phyloP scores from a whole-genome alignment of 345 rosid species.

The Pugionium cornutum region DNA sequence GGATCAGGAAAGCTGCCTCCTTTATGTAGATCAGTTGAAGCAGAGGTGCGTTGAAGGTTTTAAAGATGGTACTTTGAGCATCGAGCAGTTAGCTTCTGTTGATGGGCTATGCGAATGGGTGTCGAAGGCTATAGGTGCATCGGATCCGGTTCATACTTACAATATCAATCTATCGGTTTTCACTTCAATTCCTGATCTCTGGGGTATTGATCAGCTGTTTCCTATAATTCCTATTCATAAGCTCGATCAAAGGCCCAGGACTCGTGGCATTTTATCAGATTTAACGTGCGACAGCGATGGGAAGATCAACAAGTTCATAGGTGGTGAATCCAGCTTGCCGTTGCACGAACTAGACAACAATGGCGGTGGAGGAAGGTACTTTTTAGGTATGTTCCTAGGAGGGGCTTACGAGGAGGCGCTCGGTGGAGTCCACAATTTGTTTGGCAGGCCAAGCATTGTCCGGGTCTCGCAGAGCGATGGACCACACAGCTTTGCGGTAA shows the following conservation, averaged over 20 bases:
- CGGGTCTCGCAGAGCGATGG: constrained; percentile 89
- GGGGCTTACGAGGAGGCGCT: constrained; percentile 99
- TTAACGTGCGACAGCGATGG: constrained; percentile 96
- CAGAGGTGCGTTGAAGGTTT: constrained; percentile 80
- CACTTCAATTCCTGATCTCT: constrained; percentile 95
- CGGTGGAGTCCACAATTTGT: constrained; percentile 94
- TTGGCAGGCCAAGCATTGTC: constrained; percentile 90
- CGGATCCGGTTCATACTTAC: constrained; percentile 65
- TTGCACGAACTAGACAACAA: constrained; percentile 72
- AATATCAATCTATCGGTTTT: constrained; percentile 83
- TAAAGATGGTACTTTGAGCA: constrained; percentile 72
- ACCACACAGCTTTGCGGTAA: constrained; percentile 88
- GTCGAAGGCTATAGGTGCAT: constrained; percentile 51
- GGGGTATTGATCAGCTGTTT: constrained; percentile 92
- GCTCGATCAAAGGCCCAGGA: constrained; percentile 68
- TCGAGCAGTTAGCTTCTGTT: constrained; percentile 81
- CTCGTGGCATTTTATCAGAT: constrained; percentile 78
- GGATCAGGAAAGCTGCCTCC: constrained; percentile 65
- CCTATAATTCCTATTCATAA: constrained; percentile 90
- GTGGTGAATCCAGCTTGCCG: constrained; percentile 82
- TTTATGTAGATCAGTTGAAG: constrained; percentile 76
- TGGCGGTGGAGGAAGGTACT: constrained; percentile 52
- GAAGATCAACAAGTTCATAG: constrained; percentile 83
- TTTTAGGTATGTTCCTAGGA: constrained; percentile 94
- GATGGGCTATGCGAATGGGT: constrained; percentile 83